Conservation (phyloP, 129 eudicot species). For the Flaveria brownii region DNA sequence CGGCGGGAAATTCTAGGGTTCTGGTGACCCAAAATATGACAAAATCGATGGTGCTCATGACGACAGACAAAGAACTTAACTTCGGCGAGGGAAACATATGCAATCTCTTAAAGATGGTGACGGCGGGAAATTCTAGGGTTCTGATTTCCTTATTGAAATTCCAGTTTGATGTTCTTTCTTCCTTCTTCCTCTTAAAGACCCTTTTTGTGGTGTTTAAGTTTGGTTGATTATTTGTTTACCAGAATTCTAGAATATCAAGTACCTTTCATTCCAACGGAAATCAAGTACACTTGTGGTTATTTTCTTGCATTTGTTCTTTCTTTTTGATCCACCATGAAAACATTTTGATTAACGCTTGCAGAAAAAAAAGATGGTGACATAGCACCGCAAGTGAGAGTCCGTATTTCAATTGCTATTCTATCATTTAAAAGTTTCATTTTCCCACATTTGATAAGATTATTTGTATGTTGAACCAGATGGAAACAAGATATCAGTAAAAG, state of each 20-base stretch:
- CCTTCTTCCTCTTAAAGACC: neutral
- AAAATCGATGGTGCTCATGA: too few relatives aligned
- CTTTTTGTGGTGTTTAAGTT: neutral
- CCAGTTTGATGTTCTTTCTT: neutral
- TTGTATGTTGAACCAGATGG: slow-evolving; percentile 19
- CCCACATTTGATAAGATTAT: neutral
- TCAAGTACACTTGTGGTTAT: slow-evolving; percentile 19
- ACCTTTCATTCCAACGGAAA: neutral
- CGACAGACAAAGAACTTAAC: too few relatives aligned
- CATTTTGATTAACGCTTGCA: slow-evolving; percentile 3
- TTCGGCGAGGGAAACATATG: too few relatives aligned
- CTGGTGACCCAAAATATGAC: too few relatives aligned
- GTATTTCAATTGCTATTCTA: slow-evolving; percentile 26
- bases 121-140: too few relatives aligned
- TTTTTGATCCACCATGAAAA: neutral
- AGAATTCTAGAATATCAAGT: neutral
- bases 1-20: too few relatives aligned
- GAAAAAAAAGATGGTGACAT: slow-evolving; percentile 41
- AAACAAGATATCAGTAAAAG: slow-evolving; percentile 22
- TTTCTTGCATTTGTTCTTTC: neutral
- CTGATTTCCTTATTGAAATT: slow-evolving; percentile 20
- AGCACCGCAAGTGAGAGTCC: slow-evolving; percentile 43
- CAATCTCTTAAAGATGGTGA: too few relatives aligned
- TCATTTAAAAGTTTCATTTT: slow-evolving; percentile 26
- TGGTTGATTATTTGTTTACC: neutral